Evolutionary conservation across 257 asterid genomes (phyloP).

Genomic region (Przewalskia tangutica): DNA sequence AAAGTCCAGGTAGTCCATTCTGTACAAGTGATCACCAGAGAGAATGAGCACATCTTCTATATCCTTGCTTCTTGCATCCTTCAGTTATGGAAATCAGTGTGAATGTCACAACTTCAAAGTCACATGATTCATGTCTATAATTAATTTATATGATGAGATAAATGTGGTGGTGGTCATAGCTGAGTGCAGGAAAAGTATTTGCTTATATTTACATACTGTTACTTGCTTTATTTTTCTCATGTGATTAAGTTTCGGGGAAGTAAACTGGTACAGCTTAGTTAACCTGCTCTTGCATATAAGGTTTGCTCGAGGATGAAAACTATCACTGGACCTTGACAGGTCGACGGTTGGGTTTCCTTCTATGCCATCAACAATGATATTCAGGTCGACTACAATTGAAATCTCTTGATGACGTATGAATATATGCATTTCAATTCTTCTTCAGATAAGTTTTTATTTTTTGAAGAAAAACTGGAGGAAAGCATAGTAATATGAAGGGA

Average conservation of each 20-base stretch:
- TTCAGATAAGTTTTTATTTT: not conserved
- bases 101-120: not conserved
- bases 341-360: not conserved
- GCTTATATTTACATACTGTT: not conserved
- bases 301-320: not conserved
- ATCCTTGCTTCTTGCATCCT: constrained; percentile 94
- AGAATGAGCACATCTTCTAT: constrained; percentile 92
- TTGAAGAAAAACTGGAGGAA: not conserved
- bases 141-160: not conserved
- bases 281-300: not conserved
- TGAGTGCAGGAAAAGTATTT: not conserved
- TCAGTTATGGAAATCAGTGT: not conserved
- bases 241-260: not conserved
- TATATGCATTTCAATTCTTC: not conserved
- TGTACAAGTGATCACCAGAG: constrained; percentile 94
- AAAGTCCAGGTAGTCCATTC: constrained; percentile 97
- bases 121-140: not conserved
- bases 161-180: not conserved
- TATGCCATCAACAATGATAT: not conserved
- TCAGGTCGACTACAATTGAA: not conserved
- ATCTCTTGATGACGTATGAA: not conserved
- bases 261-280: not conserved
- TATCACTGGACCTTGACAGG: not conserved
- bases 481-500: not conserved
- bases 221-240: not conserved